These are phyloP conservation scores for Ensete glaucum DNA, from an alignment of 176 grass and related monocot species.

Conservation along the genomic window DNA sequence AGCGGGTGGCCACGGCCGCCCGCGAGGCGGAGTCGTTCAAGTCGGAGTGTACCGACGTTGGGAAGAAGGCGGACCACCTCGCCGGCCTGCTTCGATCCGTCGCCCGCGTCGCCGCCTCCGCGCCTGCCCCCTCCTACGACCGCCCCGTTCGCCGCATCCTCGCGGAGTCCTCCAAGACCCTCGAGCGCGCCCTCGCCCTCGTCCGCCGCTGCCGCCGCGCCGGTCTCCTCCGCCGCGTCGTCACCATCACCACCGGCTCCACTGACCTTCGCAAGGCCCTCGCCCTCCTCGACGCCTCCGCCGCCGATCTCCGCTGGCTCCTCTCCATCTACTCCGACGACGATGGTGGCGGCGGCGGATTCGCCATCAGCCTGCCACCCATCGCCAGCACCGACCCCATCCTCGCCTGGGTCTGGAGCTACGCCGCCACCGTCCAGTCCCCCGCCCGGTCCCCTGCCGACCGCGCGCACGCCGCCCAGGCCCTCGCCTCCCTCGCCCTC, in stretches of 20 bases:
- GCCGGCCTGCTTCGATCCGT: not conserved
- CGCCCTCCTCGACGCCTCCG: conserved; percentile 1
- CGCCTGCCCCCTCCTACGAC: not conserved
- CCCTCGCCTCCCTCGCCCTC: conserved; percentile 1
- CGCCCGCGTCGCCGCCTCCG: not conserved
- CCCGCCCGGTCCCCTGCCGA: not conserved
- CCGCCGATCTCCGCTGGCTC: conserved; percentile 4
- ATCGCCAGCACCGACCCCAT: conserved; percentile 15
- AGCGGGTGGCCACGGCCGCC: not conserved
- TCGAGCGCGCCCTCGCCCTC: not conserved
- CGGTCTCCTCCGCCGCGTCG: conserved; percentile 1
- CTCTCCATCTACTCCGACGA: conserved; percentile 11
- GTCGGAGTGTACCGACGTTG: not conserved
- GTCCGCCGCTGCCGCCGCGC: conserved; percentile 4
- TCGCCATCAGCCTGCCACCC: conserved; percentile 6
- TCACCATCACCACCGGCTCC: not conserved
- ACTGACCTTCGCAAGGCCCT: not conserved
- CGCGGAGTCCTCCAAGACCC: not conserved
- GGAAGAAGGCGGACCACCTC: not conserved
- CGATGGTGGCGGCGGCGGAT: not conserved
- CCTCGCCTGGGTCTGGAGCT: conserved; percentile 15
- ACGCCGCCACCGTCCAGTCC: conserved; percentile 5
- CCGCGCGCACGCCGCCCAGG: not conserved
- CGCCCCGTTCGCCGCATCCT: conserved; percentile 1
- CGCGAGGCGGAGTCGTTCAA: conserved; percentile 3